Percentiles rank a stretch among this genome's conserved stretches.
Evolutionary conservation across 2,329 filamentous ascomycete species (phyloP).

Genomic region (Chaetomium globosum): DNA sequence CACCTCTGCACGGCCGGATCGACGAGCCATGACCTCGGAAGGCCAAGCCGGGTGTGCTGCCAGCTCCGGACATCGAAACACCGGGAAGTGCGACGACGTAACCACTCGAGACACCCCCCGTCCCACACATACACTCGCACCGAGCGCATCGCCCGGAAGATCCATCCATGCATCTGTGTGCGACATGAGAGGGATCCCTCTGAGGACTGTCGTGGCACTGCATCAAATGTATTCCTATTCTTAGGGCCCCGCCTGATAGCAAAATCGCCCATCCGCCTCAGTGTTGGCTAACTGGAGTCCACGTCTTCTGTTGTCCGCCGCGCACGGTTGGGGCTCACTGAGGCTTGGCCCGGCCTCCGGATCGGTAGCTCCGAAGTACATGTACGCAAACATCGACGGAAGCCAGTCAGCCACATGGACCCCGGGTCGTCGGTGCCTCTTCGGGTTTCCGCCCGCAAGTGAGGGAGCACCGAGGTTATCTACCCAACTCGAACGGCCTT

Average conservation of each 20-base stretch:
- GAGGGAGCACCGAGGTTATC: not conserved
- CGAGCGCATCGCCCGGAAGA: conserved; percentile 33
- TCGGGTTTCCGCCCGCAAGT: not conserved
- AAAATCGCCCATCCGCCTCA: conserved; percentile 23
- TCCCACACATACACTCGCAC: conserved; percentile 4
- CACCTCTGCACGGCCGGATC: conserved; percentile 9
- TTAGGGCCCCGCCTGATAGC: conserved; percentile 34
- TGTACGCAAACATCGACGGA: not conserved
- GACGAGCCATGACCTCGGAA: conserved; percentile 21
- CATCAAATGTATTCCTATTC: conserved; percentile 36
- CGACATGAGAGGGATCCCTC: conserved; percentile 22
- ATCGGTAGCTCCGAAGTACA: conserved; percentile 30
- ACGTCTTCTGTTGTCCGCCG: conserved; percentile 32
- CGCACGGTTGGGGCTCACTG: conserved; percentile 19
- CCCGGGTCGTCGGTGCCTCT: conserved; percentile 13
- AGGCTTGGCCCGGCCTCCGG: conserved; percentile 29
- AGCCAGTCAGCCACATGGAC: conserved; percentile 11
- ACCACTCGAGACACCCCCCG: conserved; percentile 22
- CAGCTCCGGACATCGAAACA: conserved; percentile 25
- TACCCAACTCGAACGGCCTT: not conserved
- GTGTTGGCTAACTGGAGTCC: conserved; percentile 35
- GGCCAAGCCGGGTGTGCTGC: conserved; percentile 29
- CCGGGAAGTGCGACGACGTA: conserved; percentile 5
- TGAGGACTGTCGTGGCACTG: conserved; percentile 38
- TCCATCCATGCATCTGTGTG: conserved; percentile 31